A percentile compares a stretch with the other conserved stretches of the same genome.
Evolutionary conservation across 257 asterid species (phyloP).

Genomic region (Solanum clarkiae): DNA sequence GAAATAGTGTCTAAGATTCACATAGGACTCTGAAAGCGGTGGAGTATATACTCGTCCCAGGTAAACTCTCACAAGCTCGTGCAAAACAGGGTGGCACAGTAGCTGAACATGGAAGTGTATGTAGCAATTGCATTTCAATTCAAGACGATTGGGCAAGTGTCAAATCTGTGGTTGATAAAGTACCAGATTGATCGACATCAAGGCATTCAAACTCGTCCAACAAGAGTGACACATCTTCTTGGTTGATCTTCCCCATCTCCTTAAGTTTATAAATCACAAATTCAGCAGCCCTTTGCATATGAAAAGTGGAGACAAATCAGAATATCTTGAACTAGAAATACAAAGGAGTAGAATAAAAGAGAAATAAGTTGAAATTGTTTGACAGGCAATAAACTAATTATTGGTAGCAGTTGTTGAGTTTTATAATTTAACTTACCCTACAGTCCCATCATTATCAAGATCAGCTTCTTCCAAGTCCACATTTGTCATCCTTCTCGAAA

Average conservation of each 20-base stretch:
- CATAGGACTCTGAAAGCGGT: neutral
- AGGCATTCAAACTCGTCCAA: conserved; percentile 58
- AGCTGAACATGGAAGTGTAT: neutral
- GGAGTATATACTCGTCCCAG: neutral
- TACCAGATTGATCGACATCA: conserved; percentile 91
- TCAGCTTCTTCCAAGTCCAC: conserved; percentile 89
- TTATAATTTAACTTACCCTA: conserved; percentile 32
- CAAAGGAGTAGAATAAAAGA: neutral
- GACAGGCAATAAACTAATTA: neutral
- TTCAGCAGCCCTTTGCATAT: conserved; percentile 56
- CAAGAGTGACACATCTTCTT: conserved; percentile 49
- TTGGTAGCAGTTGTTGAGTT: neutral
- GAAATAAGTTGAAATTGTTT: neutral
- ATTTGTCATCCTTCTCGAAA: conserved; percentile 52
- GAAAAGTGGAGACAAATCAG: neutral
- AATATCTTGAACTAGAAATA: neutral
- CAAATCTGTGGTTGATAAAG: conserved; percentile 52
- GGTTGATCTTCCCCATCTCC: conserved; percentile 87
- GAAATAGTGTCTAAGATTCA: neutral
- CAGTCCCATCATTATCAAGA: conserved; percentile 55
- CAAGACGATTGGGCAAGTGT: conserved; percentile 51
- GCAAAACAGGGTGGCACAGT: neutral
- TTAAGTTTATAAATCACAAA: conserved; percentile 60
- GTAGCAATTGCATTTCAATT: neutral
- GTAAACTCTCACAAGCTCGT: neutral